Evolutionary conservation across 768 basidiomycete species (phyloP), one percentile per base, ranked within the genome.

Genomic region (Amanita muscaria): DNA sequence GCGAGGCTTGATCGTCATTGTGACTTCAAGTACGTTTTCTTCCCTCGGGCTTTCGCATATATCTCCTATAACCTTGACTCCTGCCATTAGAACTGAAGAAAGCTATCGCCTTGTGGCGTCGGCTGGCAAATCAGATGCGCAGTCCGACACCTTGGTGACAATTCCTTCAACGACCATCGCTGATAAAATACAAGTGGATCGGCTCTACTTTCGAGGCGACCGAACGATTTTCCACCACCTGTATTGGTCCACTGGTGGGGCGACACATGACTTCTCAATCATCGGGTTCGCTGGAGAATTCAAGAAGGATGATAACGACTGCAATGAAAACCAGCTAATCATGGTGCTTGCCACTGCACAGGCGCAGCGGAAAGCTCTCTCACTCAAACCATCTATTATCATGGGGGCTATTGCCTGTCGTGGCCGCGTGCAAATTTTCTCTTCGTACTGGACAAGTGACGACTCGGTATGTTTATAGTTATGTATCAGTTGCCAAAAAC

Each of bases 321-420:
- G 25, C 46, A 47, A 47, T 33, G 21, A 32, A 23, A 47, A 47
- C 38, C 46, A 40, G 46, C 38, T 47, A 12, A 41, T 47, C 37
- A 47, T 47, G 46, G 38, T 47, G 38, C 38, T 47, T 22, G 24
- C 46, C 38, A 47, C 46, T 34, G 46, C 46, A n/a, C 46, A 47
- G 33, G 15, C 19, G 29, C 46, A 47, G 39, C 46, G 46, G 38
- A 47, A 31, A 41, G 29, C 42, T 21, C 42, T 44, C 19, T 18
- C 11, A 18, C 42, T 44, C 42, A 34, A 44, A 32, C 32, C 32
- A 30, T 23, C 29, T 15, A 40, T 47, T 29, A 33, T 47, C 33
- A 40, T 47, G 46, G 38, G 46, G 34, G 38, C 38, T 15, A 47
- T 29, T 29, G 38, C 18, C 46, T 47, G 38, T 47, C 38, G 46